Percentiles rank a stretch among this genome's conserved stretches.
Conservation (phyloP, 805 yeast genomes). For the Saccharomycopsis babjevae region DNA sequence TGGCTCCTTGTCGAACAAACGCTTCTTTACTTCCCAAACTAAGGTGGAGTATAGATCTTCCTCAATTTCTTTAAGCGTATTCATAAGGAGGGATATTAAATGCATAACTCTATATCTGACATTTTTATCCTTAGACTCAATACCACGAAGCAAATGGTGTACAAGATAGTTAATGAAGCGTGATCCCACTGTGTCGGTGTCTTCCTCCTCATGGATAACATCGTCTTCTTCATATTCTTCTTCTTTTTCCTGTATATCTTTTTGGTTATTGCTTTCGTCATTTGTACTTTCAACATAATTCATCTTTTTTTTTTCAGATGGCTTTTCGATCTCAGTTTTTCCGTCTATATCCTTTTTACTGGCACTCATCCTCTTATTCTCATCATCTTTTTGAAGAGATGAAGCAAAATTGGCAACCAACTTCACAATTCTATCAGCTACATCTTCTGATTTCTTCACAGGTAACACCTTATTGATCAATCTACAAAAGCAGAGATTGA, state of each 20-base stretch:
- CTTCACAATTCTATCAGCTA: constrained; percentile 70
- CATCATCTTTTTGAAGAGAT: constrained; percentile 27
- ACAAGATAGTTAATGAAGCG: constrained; percentile 52
- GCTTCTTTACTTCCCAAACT: constrained; percentile 45
- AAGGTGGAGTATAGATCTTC: constrained; percentile 58
- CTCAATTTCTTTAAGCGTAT: constrained; percentile 65
- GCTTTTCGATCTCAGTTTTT: not conserved
- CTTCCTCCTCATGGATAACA: constrained; percentile 22
- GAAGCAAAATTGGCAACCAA: constrained; percentile 49
- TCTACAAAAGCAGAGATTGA: constrained; percentile 48
- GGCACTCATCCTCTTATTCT: not conserved
- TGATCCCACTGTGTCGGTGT: constrained; percentile 32
- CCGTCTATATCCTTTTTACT: constrained; percentile 17
- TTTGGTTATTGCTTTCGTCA: constrained; percentile 23
- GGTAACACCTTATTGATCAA: constrained; percentile 57
- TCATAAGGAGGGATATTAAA: constrained; percentile 58
- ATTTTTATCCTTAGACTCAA: constrained; percentile 61
- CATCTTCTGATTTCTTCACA: constrained; percentile 55
- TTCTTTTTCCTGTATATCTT: constrained; percentile 11
- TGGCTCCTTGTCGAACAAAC: constrained; percentile 70
- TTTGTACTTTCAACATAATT: constrained; percentile 21
- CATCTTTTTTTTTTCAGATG: constrained; percentile 21
- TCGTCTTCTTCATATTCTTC: constrained; percentile 25
- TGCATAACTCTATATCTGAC: constrained; percentile 79
- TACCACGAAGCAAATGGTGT: constrained; percentile 63